These are phyloP conservation scores for Mycosphaerella arachidis DNA, from an alignment of 2,329 filamentous ascomycete genomes.

Conservation along the genomic window DNA sequence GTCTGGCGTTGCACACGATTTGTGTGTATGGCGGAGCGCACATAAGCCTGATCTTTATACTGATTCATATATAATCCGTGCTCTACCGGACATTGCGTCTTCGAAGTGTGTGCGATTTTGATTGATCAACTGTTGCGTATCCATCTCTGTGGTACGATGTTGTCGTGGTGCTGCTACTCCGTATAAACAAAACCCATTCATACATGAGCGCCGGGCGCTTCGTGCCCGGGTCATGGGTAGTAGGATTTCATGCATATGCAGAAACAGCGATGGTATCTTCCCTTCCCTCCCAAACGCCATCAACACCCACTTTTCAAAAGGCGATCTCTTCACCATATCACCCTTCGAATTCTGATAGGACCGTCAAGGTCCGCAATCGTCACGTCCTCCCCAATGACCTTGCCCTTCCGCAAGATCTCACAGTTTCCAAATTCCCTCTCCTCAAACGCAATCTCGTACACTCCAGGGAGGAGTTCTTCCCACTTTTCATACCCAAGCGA, in stretches of 20 bases:
- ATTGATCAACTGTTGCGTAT: too few relatives aligned
- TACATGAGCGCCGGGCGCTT: too few relatives aligned
- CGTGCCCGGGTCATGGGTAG: too few relatives aligned
- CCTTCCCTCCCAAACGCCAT: neutral
- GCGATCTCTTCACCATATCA: slow-evolving; percentile 6
- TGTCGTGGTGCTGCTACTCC: too few relatives aligned
- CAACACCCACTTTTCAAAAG: neutral
- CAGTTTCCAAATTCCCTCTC: slow-evolving; percentile 42
- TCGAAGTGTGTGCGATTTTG: too few relatives aligned
- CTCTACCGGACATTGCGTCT: too few relatives aligned
- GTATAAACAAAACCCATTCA: too few relatives aligned
- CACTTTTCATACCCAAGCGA: slow-evolving; percentile 36
- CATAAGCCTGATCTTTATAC: too few relatives aligned
- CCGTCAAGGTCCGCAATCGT: slow-evolving; percentile 40
- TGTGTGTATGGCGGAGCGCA: neutral
- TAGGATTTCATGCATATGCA: neutral
- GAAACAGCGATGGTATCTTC: neutral
- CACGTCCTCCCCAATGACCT: slow-evolving; percentile 35
- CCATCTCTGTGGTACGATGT: too few relatives aligned
- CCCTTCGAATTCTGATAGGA: slow-evolving; percentile 40
- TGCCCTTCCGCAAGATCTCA: slow-evolving; percentile 46
- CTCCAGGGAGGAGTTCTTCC: slow-evolving; percentile 43
- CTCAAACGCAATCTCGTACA: slow-evolving; percentile 45
- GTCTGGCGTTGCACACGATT: slow-evolving; percentile 13
- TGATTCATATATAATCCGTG: too few relatives aligned